phyloP scores from a whole-genome alignment of 257 asterid genomes.

The Mentha longifolia region DNA sequence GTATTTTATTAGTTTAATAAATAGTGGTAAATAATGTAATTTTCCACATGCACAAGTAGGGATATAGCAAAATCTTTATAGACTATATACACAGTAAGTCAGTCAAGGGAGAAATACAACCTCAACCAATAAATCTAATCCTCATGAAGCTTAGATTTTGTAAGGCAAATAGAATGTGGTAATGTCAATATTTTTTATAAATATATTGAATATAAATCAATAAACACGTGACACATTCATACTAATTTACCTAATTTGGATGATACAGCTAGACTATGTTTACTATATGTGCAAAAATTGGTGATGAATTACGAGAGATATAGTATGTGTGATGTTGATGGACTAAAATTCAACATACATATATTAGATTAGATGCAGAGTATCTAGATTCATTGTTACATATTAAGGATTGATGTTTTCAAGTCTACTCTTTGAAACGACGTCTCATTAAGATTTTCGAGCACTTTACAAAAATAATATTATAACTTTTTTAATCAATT shows the following conservation, averaged over 20 bases:
- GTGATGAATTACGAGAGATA: background rate
- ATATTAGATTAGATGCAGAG: conserved; percentile 12
- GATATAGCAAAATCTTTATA: background rate
- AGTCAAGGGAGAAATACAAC: background rate
- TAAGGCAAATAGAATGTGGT: background rate
- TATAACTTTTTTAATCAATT: background rate
- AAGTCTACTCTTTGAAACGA: conserved; percentile 25
- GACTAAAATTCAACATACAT: conserved; percentile 6
- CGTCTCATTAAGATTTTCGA: conserved; percentile 19
- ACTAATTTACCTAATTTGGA: background rate
- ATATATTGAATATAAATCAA: background rate
- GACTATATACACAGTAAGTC: background rate
- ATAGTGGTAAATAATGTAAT: no score
- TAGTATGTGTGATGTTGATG: conserved; percentile 9
- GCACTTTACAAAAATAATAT: no score
- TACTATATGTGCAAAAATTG: background rate
- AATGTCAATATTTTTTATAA: background rate
- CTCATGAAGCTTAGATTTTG: background rate
- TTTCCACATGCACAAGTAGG: background rate
- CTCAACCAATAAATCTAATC: background rate
- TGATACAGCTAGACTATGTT: background rate
- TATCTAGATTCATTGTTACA: conserved; percentile 38
- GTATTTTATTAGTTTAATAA: no score
- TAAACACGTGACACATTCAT: conserved; percentile 6
- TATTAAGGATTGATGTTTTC: conserved; percentile 6